Percentiles rank a stretch among this genome's conserved stretches.
Evolutionary conservation across 257 asterid genomes (phyloP).

Genomic region (Scutellaria galericulata): DNA sequence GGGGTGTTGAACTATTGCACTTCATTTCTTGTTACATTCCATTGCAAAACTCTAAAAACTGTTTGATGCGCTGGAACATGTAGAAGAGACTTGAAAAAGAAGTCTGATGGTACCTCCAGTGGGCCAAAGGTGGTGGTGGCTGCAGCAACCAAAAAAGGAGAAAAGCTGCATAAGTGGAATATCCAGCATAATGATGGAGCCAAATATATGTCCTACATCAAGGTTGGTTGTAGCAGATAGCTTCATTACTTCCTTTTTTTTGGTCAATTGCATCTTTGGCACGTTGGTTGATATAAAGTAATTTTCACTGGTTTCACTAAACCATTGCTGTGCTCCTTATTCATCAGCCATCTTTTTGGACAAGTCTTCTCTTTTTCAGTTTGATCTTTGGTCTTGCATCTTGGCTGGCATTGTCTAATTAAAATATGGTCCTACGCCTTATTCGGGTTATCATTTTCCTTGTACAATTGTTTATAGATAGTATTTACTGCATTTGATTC

Average conservation of each 20-base stretch:
- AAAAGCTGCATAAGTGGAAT: slow-evolving; percentile 62
- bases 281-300: neutral
- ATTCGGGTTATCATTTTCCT: slow-evolving; percentile 20
- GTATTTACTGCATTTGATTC: slow-evolving; percentile 33
- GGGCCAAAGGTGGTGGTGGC: slow-evolving; percentile 49
- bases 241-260: slow-evolving; percentile 21
- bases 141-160: slow-evolving; percentile 52
- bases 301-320: slow-evolving; percentile 5
- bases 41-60: slow-evolving; percentile 24
- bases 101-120: slow-evolving; percentile 50
- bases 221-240: slow-evolving; percentile 54
- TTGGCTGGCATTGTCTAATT: slow-evolving; percentile 21
- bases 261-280: slow-evolving; percentile 30
- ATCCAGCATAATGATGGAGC: slow-evolving; percentile 77
- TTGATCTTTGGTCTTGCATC: neutral
- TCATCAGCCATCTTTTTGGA: slow-evolving; percentile 1
- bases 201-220: slow-evolving; percentile 90
- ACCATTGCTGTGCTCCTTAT: slow-evolving; percentile 2
- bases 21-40: slow-evolving; percentile 3
- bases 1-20: slow-evolving; percentile 4
- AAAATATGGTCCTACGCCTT: slow-evolving; percentile 1
- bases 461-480: neutral
- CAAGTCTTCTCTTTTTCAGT: neutral
- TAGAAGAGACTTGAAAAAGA: slow-evolving; percentile 66
- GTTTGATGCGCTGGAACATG: slow-evolving; percentile 37